Evolutionary conservation across 805 yeast genomes (phyloP), one percentile per base, ranked within the genome.

Genomic region (Ogataea methanolica): DNA sequence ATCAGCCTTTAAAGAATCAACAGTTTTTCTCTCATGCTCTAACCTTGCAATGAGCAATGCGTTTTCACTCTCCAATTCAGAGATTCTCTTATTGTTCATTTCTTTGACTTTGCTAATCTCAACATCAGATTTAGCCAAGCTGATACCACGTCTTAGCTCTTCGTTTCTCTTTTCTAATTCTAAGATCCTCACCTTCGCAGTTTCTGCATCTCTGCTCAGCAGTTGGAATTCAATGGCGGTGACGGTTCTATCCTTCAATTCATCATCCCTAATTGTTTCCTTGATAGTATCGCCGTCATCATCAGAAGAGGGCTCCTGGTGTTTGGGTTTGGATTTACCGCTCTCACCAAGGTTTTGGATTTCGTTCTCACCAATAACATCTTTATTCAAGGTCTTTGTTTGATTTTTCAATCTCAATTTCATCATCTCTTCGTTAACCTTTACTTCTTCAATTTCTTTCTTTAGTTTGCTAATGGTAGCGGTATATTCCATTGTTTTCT

Each of bases 121-220:
- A 4, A 65, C 67, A 9, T 63, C 73, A 45, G 76, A 73, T 36
- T 78, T 78, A 2, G 80, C 73, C 40, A 71, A 65, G 38, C 85
- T 78, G 44, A 90, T 63, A 46, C 85, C 85, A 16, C 80, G 72
- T 49, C 88, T 77, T 45, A 90, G 70, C 43, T 83, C 83, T 58
- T 86, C 87, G 58, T 89, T 91, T 49, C 96, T 74, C 51, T 78
- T 78, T 62, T 89, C 96, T 45, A 90, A 74, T 57, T 85, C 89
- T 43, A 79, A 62, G 1, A 82, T 76, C 48, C 94, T 75, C 45
- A 79, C 68, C 56, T 87, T 86, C 39, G 87, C 77, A 26, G 80
- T 65, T 58, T 87, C 94, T 5, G 85, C 76, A 56, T 91, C 97
- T 49, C 88, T 76, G 1, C 83, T 75, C n/a, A 87, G 72, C 36